Evolutionary conservation across 768 basidiomycete species (phyloP), one percentile per base, ranked within the genome.

Genomic region (Mycena rebaudengoi): DNA sequence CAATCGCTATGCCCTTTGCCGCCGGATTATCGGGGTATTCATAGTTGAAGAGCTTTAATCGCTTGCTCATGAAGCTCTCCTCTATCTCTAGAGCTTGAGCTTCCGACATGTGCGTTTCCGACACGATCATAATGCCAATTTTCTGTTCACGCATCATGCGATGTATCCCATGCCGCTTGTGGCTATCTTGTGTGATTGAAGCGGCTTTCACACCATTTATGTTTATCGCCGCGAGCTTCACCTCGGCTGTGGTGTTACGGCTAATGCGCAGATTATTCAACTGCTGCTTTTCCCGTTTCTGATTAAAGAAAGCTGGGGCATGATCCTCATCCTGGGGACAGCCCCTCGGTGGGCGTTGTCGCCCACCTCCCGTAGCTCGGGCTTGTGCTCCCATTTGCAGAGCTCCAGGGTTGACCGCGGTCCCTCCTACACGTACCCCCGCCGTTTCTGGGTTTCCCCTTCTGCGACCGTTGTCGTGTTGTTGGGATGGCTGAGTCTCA

Each of bases 121-220:
- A 25, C 8, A 58, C 28, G 14, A 58, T 20, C 16, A 35, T 12
- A 33, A 46, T 20, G 4, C 56, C 56, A 7, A 48, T 4, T 37
- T 58, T 33, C 18, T 45, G 5, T 4, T 33, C 56, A 4, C 29
- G 32, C 28, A 58, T 20, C 11, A 58, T 45, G 2, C 56, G 4
- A 28, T 58, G 56, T 3, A 58, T 21, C 4, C 32, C 43, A 20
- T 58, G 56, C 56, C 56, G 48, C 48, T 58, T 58, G n/a, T n/a
- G n/a, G n/a, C n/a, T n/a, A n/a, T n/a, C n/a, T n/a, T n/a, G n/a
- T n/a, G 39, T 55, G 35, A 56, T 40, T 8, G 54, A 56, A 3
- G 39, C 21, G 2, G 40, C 41, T 18, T 29, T 28, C 2, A 44
- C 13, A 5, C 54, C 54, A 18, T n/a, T 56, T 41, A 56, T 28